Evolutionary conservation across 2,329 filamentous ascomycete genomes (phyloP), one percentile per base, ranked within the genome.

Genomic region (Monosporascus ibericus): DNA sequence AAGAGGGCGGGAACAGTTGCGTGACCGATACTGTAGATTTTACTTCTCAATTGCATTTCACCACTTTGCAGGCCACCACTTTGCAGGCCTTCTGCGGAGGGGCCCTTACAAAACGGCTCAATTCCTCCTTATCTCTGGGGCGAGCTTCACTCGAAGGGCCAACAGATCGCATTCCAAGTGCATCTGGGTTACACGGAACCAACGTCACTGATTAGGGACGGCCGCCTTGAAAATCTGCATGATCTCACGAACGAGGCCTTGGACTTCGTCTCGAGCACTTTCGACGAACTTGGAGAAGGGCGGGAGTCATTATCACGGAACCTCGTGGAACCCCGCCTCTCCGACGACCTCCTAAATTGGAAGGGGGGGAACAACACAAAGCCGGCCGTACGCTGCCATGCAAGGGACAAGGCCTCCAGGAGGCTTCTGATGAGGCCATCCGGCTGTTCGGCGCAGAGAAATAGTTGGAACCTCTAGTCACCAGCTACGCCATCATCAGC

Each of bases 401-500:
- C 15, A 54, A 54, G 24, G 49, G 52, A 4, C 34, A 52, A 34
- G 52, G 52, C 8, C 49, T 54, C 17, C 38, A 5, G 18, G 17
- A 36, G 11, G 38, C 38, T 9, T 54, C 49, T 14, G 44, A 46
- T 8, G 44, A 49, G 27, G 27, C 52, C 20, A 46, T 47, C 30
- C 34, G 20, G 18, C 8, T 52, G 3, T 36, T 54, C 17, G 51
- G 47, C 27, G 47, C 47, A 6, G 37, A 40, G 25, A 34, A 55
- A 44, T 63, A 57, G 60, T 58, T 38, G 24, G 48, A 50, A 20
- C 24, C 48, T 14, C 48, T 50, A 14, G 42, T 59, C 27, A 62
- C 58, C 15, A 61, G 58, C 44, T 52, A 58, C 42, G 57, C 58
- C 14, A 46, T 64, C 17, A 60, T 60, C 48, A 58, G 61, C 15